Conservation (phyloP, 177 flowering plant genomes). For the Vitis hybrid region DNA sequence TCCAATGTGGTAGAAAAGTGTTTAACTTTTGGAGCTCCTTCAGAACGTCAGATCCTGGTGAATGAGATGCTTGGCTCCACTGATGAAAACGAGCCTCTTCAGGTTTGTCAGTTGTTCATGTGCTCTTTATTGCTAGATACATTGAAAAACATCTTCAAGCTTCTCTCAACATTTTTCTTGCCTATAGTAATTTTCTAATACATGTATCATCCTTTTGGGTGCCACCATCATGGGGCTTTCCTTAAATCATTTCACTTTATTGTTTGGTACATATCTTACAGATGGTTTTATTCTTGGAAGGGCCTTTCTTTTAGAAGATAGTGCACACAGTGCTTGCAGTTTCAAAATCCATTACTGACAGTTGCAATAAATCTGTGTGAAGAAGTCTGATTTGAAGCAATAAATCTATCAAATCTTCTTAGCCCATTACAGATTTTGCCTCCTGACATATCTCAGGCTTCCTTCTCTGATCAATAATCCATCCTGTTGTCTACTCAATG, state of each 20-base stretch:
- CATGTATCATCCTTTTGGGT: neutral
- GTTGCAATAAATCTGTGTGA: no score
- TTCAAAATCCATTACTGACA: no score
- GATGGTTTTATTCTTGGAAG: neutral
- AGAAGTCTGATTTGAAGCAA: no score
- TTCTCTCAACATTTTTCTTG: neutral
- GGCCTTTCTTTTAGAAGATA: no score
- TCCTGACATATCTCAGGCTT: no score
- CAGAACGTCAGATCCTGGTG: conserved; percentile 75
- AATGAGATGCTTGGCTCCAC: conserved; percentile 87
- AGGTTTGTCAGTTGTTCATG: conserved; percentile 43
- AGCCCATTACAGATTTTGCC: no score
- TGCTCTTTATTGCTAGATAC: neutral
- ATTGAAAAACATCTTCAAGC: neutral
- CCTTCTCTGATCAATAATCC: no score
- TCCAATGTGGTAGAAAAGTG: conserved; percentile 92
- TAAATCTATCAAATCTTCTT: no score
- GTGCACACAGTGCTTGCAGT: no score
- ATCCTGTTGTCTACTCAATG: no score
- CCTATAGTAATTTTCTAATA: no score
- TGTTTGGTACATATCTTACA: neutral
- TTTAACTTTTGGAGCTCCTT: conserved; percentile 69
- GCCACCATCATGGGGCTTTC: neutral
- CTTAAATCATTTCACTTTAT: neutral
- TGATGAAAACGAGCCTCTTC: conserved; percentile 91